Base-by-base conservation (phyloP, 306 rosid species). In the Herpetospermum pedunculosum region DNA sequence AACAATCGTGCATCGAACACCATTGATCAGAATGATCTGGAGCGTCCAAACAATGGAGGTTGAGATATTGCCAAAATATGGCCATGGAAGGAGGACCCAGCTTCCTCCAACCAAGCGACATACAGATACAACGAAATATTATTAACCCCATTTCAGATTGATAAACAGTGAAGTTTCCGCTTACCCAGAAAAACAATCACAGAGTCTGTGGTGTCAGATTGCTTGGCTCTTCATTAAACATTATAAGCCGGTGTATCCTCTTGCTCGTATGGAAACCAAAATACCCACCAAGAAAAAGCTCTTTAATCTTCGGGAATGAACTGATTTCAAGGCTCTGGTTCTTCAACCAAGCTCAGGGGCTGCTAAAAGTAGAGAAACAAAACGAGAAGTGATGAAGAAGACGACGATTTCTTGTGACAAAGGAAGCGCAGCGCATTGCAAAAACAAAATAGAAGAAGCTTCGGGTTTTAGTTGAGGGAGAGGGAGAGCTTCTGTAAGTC, bases 11-110 rank as follows among this genome's bases (percentile, higher is more conserved):
- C 32, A 21, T 19, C 75, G 11, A 49, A 19, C 37, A 46, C 57
- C 6, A 35, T 30, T 50, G 12, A 30, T 57, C 38, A 12, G 50
- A 40, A 74, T 1, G 47, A 81, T 77, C 64, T 12, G 26, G 40
- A 60, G 77, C 77, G 77, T 69, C 11, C 44, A 54, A 81, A 68
- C 1, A 13, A 49, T 41, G 1, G 57, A 49, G 34, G 29, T 28
- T 49, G 35, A 16, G 46, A 37, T 65, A 38, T 19, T 1, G 30
- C 37, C 48, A 65, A 50, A 64, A 38, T 37, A 75, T 54, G 54
- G 75, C 57, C 46, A 18, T 14, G 57, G 65, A 68, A 65, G 32
- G 70, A 76, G 13, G 40, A 54, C 16, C 26, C 26, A 12, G 57
- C 41, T 59, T 37, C 21, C 9, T 54, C 32, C 15, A 23, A 4